A percentile compares a stretch with the other conserved stretches of the same genome.
Conservation (phyloP, 768 basidiomycete genomes). For the Lactarius tabidus region DNA sequence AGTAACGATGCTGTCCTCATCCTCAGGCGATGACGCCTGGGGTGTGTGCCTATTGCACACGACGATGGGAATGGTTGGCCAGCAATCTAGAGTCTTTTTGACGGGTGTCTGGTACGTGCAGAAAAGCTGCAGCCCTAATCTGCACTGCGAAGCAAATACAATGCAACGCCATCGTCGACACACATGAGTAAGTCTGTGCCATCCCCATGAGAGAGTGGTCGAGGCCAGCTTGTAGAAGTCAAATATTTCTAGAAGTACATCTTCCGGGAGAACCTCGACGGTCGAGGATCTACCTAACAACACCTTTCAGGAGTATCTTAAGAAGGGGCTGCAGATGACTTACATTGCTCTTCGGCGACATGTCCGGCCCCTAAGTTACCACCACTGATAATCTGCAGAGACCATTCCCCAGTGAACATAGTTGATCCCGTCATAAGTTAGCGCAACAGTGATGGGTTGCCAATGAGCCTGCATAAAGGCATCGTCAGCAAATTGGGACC, state of each 20-base stretch:
- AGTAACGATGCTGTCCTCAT: conserved; percentile 3
- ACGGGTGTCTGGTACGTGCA: conserved; percentile 4
- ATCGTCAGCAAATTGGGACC: neutral
- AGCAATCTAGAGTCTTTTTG: conserved; percentile 4
- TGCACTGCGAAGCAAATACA: conserved; percentile 3
- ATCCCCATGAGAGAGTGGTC: neutral
- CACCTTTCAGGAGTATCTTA: neutral
- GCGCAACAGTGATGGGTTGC: neutral
- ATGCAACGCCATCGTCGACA: conserved; percentile 4
- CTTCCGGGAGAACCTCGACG: conserved; percentile 4
- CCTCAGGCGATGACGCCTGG: neutral
- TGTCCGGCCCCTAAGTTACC: neutral
- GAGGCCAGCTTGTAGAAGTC: conserved; percentile 4
- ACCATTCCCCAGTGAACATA: neutral
- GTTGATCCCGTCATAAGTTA: neutral
- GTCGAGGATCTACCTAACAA: neutral
- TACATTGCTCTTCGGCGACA: neutral
- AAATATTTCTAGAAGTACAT: conserved; percentile 10
- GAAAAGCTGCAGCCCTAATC: conserved; percentile 8
- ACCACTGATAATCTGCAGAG: neutral
- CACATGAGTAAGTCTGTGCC: conserved; percentile 4
- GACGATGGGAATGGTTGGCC: neutral
- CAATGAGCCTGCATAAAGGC: neutral
- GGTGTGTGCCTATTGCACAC: neutral
- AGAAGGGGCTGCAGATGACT: neutral